A percentile compares a stretch with the other conserved stretches of the same genome.
Evolutionary conservation across 75 land plant genomes (phyloP).

Genomic region (Pinus taeda): DNA sequence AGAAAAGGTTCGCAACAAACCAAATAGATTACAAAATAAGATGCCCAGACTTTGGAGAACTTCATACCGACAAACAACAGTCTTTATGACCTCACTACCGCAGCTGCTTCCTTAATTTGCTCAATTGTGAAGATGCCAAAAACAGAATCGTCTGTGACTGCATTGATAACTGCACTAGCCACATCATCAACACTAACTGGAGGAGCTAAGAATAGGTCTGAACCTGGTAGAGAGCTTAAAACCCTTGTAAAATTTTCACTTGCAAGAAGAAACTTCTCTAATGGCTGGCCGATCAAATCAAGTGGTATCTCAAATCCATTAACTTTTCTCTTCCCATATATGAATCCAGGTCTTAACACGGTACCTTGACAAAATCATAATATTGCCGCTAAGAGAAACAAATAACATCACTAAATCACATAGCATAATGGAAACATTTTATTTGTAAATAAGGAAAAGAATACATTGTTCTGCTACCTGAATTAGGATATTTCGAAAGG

Average conservation of each 20-base stretch:
- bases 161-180: constrained; percentile 73
- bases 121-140: constrained; percentile 89
- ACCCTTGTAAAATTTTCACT: constrained; percentile 62
- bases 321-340: constrained; percentile 85
- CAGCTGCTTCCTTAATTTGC: constrained; percentile 92
- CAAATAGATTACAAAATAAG: no score
- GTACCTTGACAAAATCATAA: constrained; percentile 51
- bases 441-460: background rate
- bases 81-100: constrained; percentile 24
- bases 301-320: constrained; percentile 88
- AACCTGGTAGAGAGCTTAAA: constrained; percentile 78
- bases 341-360: constrained; percentile 89
- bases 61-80: no score
- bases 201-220: constrained; percentile 83
- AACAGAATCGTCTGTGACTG: constrained; percentile 62
- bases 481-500: constrained; percentile 69
- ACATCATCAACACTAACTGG: constrained; percentile 96
- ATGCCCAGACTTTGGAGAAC: no score
- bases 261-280: constrained; percentile 74
- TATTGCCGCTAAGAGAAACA: background rate
- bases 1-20: no score
- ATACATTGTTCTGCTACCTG: constrained; percentile 45
- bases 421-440: background rate
- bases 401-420: background rate
- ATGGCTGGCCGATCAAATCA: constrained; percentile 75